These are phyloP conservation scores for Bertia moriformis DNA, from an alignment of 2,329 filamentous ascomycete genomes.

Conservation along the genomic window DNA sequence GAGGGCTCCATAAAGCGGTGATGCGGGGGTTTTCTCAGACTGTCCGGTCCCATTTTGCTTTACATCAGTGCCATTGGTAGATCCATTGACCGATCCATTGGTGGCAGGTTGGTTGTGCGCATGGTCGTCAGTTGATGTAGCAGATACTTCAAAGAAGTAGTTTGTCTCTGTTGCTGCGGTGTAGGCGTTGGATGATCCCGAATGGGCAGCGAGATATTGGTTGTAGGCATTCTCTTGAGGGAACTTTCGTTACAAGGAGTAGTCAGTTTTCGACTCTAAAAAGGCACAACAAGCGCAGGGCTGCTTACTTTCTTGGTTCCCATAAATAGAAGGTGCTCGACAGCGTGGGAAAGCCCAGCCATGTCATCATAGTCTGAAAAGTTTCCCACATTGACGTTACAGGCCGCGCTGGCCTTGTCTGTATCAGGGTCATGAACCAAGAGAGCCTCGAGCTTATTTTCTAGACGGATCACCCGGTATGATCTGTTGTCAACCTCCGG, in stretches of 20 bases:
- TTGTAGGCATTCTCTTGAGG: slow-evolving; percentile 58
- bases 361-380: slow-evolving; percentile 54
- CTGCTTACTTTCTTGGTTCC: slow-evolving; percentile 48
- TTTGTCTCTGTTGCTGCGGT: slow-evolving; percentile 55
- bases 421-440: slow-evolving; percentile 56
- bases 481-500: not conserved
- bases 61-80: not conserved
- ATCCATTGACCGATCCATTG: not conserved
- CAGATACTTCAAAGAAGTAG: slow-evolving; percentile 58
- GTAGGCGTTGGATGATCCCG: slow-evolving; percentile 54
- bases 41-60: not conserved
- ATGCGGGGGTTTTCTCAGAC: slow-evolving; percentile 13
- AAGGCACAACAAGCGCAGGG: no score
- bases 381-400: slow-evolving; percentile 57
- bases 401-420: slow-evolving; percentile 55
- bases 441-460: slow-evolving; percentile 14
- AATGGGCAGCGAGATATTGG: slow-evolving; percentile 48
- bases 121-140: slow-evolving; percentile 17
- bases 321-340: slow-evolving; percentile 60
- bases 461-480: not conserved
- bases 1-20: slow-evolving; percentile 57
- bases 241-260: slow-evolving; percentile 30
- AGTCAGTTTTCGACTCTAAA: not conserved
- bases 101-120: not conserved
- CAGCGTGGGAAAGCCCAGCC: slow-evolving; percentile 46